Base-by-base conservation (phyloP, 257 asterid genomes). In the Nyctanthes arbortristis region DNA sequence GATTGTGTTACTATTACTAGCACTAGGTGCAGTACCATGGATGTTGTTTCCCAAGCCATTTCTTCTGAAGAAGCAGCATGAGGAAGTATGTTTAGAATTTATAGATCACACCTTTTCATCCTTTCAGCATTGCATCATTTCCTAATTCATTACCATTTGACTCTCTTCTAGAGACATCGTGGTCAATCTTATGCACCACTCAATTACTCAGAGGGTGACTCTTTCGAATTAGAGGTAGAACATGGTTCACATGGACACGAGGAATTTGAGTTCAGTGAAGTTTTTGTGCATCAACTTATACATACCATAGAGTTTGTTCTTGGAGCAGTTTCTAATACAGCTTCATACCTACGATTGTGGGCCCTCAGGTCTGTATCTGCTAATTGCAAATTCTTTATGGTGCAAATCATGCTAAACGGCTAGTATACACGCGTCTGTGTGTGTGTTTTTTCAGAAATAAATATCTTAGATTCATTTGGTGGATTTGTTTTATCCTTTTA, bases 21-120 rank as follows among this genome's bases (percentile, higher is more conserved):
- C 92, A 29, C 84, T 86, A 58, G 86, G 84, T 70, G 87, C 92
- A 5, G 88, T 84, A 69, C 92, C 92, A 7, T 86, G 92, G 92
- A 86, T 86, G 92, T 63, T 86, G 71, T 57, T 86, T 65, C 92
- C 89, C 25, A 86, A 86, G 77, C 89, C 92, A 36, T 78, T 84
- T 75, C 81, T 86, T 68, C 69, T 81, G 69, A 84, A 86, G 79
- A 81, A 81, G 68, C 83, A 84, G 67, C 84, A 84, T 7, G 67
- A 84, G 74, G 88, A 84, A 76, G 89, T 86, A 78, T 55, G 86
- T 69, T 49, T 59, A 54, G 29, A 34, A 39, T 35, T 61, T 11
- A 39, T 20, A 7, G 24, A 43, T 20, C 28, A 14, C 22, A 0
- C 37, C 45, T 35, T 12, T 9, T 14, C 18, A 12, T 37, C 10